Evolutionary conservation across 805 yeast genomes (phyloP).

Genomic region (Wickerhamiella slavikovae): DNA sequence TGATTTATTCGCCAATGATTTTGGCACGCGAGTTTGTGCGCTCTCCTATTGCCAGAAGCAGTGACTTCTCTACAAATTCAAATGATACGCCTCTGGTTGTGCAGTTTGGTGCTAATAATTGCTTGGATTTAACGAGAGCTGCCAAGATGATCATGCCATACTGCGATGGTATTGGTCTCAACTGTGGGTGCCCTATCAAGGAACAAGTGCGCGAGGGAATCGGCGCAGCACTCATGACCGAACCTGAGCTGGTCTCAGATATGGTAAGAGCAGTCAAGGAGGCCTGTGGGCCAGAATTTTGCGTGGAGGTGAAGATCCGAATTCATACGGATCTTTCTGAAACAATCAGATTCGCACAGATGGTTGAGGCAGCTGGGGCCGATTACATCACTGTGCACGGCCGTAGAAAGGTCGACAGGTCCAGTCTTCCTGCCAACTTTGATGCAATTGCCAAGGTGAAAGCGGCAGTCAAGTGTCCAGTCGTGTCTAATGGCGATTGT

Average conservation of each 20-base stretch:
- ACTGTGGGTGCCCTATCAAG: constrained; percentile 94
- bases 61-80: constrained; percentile 69
- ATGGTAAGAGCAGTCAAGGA: constrained; percentile 74
- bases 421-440: constrained; percentile 62
- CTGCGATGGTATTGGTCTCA: constrained; percentile 84
- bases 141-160: constrained; percentile 78
- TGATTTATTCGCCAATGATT: constrained; percentile 92
- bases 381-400: constrained; percentile 93
- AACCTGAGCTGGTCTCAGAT: constrained; percentile 55
- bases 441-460: constrained; percentile 59
- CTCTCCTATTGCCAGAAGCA: constrained; percentile 53
- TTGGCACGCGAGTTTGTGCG: constrained; percentile 87
- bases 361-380: constrained; percentile 71
- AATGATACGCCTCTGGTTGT: constrained; percentile 55
- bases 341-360: constrained; percentile 50
- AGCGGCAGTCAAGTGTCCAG: constrained; percentile 39
- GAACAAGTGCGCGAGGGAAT: constrained; percentile 92
- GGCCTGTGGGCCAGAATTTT: constrained; percentile 47
- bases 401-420: constrained; percentile 64
- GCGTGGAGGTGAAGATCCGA: constrained; percentile 80
- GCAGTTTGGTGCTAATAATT: constrained; percentile 80
- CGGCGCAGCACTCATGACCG: constrained; percentile 85
- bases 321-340: constrained; percentile 59
- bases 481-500: constrained; percentile 97
- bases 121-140: constrained; percentile 58